Evolutionary conservation across 768 basidiomycete genomes (phyloP).

Genomic region (Chalciporus chontae): DNA sequence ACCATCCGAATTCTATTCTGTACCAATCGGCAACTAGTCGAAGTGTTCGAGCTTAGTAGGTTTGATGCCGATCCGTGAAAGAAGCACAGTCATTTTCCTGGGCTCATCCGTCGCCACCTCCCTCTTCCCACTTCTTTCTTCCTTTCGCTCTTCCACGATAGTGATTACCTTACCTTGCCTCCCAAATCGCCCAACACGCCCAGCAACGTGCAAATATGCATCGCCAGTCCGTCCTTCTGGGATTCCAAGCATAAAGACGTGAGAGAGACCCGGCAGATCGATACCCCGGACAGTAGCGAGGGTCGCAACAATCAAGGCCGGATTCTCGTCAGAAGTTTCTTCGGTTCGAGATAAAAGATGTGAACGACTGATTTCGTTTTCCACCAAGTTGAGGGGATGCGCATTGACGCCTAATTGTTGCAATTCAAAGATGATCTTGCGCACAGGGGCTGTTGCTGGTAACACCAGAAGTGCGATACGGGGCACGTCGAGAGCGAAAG

Average conservation of each 20-base stretch:
- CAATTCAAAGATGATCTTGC: slow-evolving; percentile 62
- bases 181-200: slow-evolving; percentile 74
- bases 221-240: slow-evolving; percentile 51
- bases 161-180: slow-evolving; percentile 63
- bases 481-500: slow-evolving; percentile 73
- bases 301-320: slow-evolving; percentile 65
- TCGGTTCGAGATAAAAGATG: slow-evolving; percentile 39
- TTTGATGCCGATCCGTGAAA: slow-evolving; percentile 41
- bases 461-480: slow-evolving; percentile 64
- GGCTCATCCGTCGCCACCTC: slow-evolving; percentile 31
- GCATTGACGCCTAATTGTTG: slow-evolving; percentile 66
- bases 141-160: slow-evolving; percentile 43
- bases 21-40: slow-evolving; percentile 33
- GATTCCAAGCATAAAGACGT: slow-evolving; percentile 72
- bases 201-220: slow-evolving; percentile 66
- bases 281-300: slow-evolving; percentile 69
- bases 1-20: neutral
- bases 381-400: slow-evolving; percentile 52
- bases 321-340: slow-evolving; percentile 41
- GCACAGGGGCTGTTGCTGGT: slow-evolving; percentile 57
- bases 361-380: slow-evolving; percentile 38
- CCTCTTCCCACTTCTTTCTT: slow-evolving; percentile 28
- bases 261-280: slow-evolving; percentile 66
- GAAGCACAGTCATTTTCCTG: slow-evolving; percentile 41
- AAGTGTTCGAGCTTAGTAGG: slow-evolving; percentile 52